Evolutionary conservation across 1,284 basidiomycete genomes (phyloP).

Genomic region (Trichosporon faecale): DNA sequence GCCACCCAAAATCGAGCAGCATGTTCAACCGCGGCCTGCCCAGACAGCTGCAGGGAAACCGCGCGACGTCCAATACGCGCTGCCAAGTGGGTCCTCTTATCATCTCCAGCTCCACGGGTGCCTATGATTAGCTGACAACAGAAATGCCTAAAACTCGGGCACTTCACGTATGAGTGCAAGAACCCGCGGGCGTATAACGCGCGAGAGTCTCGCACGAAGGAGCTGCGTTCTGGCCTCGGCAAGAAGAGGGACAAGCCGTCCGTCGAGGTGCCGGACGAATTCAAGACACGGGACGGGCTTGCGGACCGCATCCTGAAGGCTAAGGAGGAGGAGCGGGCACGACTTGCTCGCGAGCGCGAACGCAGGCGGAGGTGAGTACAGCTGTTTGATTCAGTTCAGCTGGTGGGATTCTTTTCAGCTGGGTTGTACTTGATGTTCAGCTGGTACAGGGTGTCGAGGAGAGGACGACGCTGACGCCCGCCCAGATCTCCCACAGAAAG

Average conservation of each 20-base stretch:
- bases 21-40: slow-evolving; percentile 37
- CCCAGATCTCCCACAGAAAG: neutral
- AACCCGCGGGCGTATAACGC: slow-evolving; percentile 46
- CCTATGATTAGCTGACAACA: slow-evolving; percentile 19
- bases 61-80: slow-evolving; percentile 43
- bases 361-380: slow-evolving; percentile 23
- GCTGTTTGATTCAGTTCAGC: no score
- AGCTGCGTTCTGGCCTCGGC: slow-evolving; percentile 26
- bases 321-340: slow-evolving; percentile 44
- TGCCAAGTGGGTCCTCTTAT: slow-evolving; percentile 44
- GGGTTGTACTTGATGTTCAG: neutral
- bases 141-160: slow-evolving; percentile 49
- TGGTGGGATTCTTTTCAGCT: no score
- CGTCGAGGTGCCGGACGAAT: slow-evolving; percentile 52
- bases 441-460: neutral
- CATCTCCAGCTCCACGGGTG: neutral
- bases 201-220: slow-evolving; percentile 45
- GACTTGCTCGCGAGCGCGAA: slow-evolving; percentile 22
- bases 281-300: slow-evolving; percentile 39
- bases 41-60: slow-evolving; percentile 39
- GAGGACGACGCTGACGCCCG: neutral
- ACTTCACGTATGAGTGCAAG: slow-evolving; percentile 52
- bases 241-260: slow-evolving; percentile 38
- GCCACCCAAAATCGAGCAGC: slow-evolving; percentile 1
- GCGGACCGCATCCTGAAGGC: slow-evolving; percentile 50